Evolutionary conservation across 306 rosid species (phyloP), one percentile per base, ranked within the genome.

Genomic region (Fragaria vesca): DNA sequence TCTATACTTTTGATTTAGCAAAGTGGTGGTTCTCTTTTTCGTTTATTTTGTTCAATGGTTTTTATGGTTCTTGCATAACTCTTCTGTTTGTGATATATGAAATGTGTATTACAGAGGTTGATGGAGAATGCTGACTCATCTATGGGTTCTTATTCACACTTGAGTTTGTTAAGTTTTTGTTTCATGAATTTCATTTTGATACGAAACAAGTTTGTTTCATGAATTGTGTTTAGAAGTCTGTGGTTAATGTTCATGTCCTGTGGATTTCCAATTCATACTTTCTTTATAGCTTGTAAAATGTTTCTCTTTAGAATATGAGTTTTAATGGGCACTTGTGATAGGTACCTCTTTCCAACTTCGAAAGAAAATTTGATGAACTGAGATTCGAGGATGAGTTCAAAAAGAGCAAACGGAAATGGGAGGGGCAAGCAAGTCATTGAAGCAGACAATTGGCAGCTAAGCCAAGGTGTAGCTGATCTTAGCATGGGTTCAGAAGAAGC

Each of bases 351-450:
- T 32, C 43, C 21, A 6, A 30, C 21, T 6, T 18, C 16, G 43
- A 32, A 15, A 32, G 69, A 34, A 32, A 13, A 63, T 15, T 63
- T 32, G 21, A 12, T 63, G 69, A 63, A 32, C 7, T 13, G 45
- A 6, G 71, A 66, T 34, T 3, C 6, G 1, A 67, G 69, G 45
- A 85, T 85, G 86, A 87, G 90, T 86, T 82, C 89, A 6, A 75
- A 61, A 81, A 81, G 84, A 77, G 87, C 80, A 5, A 82, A 72
- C 69, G 90, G 88, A 66, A 85, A 74, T n/a, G 82, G 87, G 75
- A 89, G 78, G 71, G 93, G 83, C 26, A 88, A 80, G 63, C 55
- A 62, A 62, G 51, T 74, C 12, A 26, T 55, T 47, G 81, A 68
- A 60, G 71, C 38, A 34, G 58, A 76, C 73, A 43, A 78, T 66